Evolutionary conservation across 306 rosid genomes (phyloP), one percentile per base, ranked within the genome.

Genomic region (Gillenia trifoliata): DNA sequence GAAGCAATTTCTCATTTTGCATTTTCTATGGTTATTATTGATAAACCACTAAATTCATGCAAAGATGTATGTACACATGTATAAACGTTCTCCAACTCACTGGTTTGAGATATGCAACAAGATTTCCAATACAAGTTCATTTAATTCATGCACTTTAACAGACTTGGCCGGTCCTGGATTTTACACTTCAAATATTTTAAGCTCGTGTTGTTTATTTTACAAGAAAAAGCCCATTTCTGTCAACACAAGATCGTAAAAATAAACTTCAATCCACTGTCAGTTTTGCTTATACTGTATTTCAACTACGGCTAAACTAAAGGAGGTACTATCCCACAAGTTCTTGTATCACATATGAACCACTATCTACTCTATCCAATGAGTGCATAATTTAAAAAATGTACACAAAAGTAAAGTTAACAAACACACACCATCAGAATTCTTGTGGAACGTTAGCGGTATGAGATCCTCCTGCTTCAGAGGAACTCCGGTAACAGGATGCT

Each of bases 391-490:
- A 7, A 50, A 30, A 77, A 45, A 15, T 13, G 66, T 55, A 66
- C 29, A 28, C 10, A 60, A 52, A 19, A 64, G 45, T 5, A 55
- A 22, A 26, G 40, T 45, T 11, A 36, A 72, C n/a, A 34, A 64
- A 57, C 8, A 77, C 78, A 17, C 75, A 94, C 96, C 99, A 78
- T 94, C 97, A 12, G 90, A 75, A 75, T 94, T 94, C 85, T 92
- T 94, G 91, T 94, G 99, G 81, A 94, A 92, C 52, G 71, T 94
- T 7, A 94, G 82, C 47, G 91, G 92, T 70, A 92, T 90, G 76
- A 94, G 92, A 77, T 92, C 93, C 79, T 81, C 85, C 78, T 80
- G 93, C 89, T 86, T 90, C 73, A 94, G 75, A 0, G 91, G 79
- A 78, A 85, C 77, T 76, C 99, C 99, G 5, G 89, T 88, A 8